Percentiles rank a stretch among this genome's conserved stretches.
phyloP scores from a whole-genome alignment of 2,329 filamentous ascomycete species.

The Talaromyces verruculosus region DNA sequence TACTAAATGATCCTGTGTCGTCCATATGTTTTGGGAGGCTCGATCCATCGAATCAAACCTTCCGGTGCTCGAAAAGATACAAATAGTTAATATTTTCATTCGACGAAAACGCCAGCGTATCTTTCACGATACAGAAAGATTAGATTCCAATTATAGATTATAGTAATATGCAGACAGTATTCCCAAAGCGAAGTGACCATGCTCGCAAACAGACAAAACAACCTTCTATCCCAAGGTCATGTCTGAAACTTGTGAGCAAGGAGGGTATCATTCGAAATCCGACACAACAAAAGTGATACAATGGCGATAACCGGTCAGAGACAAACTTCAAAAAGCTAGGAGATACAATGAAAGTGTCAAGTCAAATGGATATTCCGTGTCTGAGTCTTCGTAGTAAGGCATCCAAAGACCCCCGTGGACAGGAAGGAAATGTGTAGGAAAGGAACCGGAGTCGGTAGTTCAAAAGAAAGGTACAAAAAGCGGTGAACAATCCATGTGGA shows the following conservation, averaged over 20 bases:
- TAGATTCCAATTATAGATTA: background rate
- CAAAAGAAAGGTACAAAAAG: background rate
- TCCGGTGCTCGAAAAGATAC: background rate
- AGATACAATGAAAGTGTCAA: background rate
- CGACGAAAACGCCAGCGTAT: background rate
- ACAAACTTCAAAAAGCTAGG: background rate
- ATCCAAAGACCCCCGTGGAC: background rate
- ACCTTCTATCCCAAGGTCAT: background rate
- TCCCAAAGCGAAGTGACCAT: background rate
- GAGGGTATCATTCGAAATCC: slow-evolving; percentile 10
- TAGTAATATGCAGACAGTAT: background rate
- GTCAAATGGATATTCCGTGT: background rate
- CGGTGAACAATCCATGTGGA: background rate
- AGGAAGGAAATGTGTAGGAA: background rate
- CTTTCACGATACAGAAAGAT: background rate
- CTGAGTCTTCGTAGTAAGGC: background rate
- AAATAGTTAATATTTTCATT: background rate
- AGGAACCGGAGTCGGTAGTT: background rate
- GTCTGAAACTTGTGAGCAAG: background rate
- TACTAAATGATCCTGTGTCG: background rate
- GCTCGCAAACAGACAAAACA: background rate
- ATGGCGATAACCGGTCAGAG: background rate
- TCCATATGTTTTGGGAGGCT: no score
- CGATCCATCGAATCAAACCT: background rate
- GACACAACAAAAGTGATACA: background rate